Evolutionary conservation across 805 yeast species (phyloP).

Genomic region (Cyberlindnera meyerae): DNA sequence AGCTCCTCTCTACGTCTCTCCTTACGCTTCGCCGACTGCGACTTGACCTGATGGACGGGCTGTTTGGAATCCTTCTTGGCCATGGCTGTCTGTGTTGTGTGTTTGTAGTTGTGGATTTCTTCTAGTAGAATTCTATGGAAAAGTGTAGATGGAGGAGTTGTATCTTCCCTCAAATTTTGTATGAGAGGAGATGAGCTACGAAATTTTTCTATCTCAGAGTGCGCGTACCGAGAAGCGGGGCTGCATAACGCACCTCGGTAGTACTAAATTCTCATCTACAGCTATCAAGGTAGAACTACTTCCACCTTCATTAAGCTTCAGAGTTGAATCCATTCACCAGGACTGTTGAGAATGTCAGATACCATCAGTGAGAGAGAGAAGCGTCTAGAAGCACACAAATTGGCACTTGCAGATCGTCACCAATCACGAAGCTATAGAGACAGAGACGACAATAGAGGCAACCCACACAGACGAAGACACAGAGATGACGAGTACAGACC

Average conservation of each 20-base stretch:
- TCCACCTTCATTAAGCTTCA: too few relatives aligned
- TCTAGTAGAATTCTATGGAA: too few relatives aligned
- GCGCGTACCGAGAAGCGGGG: slow-evolving; percentile 2
- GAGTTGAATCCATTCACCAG: too few relatives aligned
- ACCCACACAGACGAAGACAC: background rate
- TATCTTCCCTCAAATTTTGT: background rate
- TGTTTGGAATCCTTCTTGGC: slow-evolving; percentile 29
- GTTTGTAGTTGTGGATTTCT: too few relatives aligned
- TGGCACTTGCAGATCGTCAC: background rate
- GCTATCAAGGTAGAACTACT: too few relatives aligned
- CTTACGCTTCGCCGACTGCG: slow-evolving; percentile 30
- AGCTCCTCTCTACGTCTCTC: slow-evolving; percentile 33
- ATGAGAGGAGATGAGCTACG: slow-evolving; percentile 5
- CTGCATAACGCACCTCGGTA: slow-evolving; percentile 1
- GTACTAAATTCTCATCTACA: too few relatives aligned
- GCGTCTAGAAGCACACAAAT: slow-evolving; percentile 1
- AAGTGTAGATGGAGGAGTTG: too few relatives aligned
- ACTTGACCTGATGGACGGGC: background rate
- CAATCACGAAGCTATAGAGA: slow-evolving; percentile 1
- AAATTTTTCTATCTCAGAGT: slow-evolving; percentile 3
- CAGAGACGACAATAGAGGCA: background rate
- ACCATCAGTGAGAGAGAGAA: slow-evolving; percentile 3
- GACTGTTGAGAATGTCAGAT: too few relatives aligned
- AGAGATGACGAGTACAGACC: background rate
- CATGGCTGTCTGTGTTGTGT: slow-evolving; percentile 30